Base-by-base conservation (phyloP, 2,329 filamentous ascomycete genomes). In the Ophiostoma fasciatum region DNA sequence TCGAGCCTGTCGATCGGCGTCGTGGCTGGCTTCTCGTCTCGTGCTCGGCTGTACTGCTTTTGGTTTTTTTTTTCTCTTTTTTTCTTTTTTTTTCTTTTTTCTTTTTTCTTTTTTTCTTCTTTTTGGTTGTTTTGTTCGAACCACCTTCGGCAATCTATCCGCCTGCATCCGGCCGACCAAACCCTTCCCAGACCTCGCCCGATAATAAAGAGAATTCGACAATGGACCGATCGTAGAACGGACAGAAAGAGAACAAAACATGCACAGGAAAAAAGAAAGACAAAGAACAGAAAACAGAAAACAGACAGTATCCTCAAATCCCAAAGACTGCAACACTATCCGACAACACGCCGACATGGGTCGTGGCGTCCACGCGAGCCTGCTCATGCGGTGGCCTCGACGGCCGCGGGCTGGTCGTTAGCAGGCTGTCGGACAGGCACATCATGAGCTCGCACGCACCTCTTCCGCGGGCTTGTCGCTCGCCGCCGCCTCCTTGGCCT, bases 401-500 rank as follows among this genome's bases (percentile, higher is more conserved):
- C 41, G 28, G 38, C 36, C n/a, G n/a, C n/a, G n/a, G n/a, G n/a
- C n/a, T n/a, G n/a, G n/a, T n/a, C n/a, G n/a, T n/a, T n/a, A n/a
- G 34, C 35, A 8, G 41, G 36, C 41, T 43, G 27, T 13, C 12
- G 14, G 17, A 23, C 6, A 17, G 9, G 13, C n/a, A n/a, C n/a
- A n/a, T n/a, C 7, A 32, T 43, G 31, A 28, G 23, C 27, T 20
- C 9, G 12, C 22, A 36, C 40, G 17, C 10, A 40, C 40, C 40
- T 40, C 39, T 30, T 41, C 42, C 37, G 41, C 38, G 28, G 37
- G 30, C 28, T 39, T 37, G 17, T 41, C 39, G 19, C 55, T 49
- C 21, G 53, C 47, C 15, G 45, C 49, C 43, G 53, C 53, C 46
- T 60, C 54, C 34, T 58, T 19, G 13, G 50, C 48, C 30, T 60